Evolutionary conservation across 306 rosid genomes (phyloP).

Genomic region (Gynostemma pentaphyllum): DNA sequence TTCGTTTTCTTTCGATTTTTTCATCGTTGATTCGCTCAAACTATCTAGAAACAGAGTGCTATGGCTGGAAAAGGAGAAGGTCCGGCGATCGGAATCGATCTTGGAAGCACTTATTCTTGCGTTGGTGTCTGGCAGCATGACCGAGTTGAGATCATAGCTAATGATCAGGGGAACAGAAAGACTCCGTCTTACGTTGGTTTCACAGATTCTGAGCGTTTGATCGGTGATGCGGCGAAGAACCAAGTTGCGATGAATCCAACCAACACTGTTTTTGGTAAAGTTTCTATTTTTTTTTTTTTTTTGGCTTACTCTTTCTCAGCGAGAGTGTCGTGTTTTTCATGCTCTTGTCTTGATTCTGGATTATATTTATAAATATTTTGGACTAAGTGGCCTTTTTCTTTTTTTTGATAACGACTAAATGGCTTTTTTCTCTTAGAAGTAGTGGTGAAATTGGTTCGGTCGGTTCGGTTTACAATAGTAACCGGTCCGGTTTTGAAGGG

Average conservation of each 20-base stretch:
- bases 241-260: slow-evolving; percentile 66
- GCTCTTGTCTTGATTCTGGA: neutral
- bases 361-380: neutral
- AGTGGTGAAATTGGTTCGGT: too few species aligned
- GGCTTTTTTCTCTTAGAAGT: neutral
- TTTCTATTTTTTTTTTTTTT: neutral
- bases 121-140: slow-evolving; percentile 69
- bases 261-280: slow-evolving; percentile 55
- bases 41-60: too few species aligned
- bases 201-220: slow-evolving; percentile 42
- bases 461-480: too few species aligned
- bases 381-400: too few species aligned
- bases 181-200: slow-evolving; percentile 58
- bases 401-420: too few species aligned
- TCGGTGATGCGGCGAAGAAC: slow-evolving; percentile 65
- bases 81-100: slow-evolving; percentile 59
- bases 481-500: too few species aligned
- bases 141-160: slow-evolving; percentile 55
- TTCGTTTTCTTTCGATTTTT: neutral
- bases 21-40: neutral
- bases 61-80: slow-evolving; percentile 59
- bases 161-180: slow-evolving; percentile 55
- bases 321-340: neutral
- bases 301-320: neutral
- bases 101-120: slow-evolving; percentile 55